These are phyloP conservation scores for Tulasnella calospora DNA, from an alignment of 768 basidiomycete species.

Conservation along the genomic window DNA sequence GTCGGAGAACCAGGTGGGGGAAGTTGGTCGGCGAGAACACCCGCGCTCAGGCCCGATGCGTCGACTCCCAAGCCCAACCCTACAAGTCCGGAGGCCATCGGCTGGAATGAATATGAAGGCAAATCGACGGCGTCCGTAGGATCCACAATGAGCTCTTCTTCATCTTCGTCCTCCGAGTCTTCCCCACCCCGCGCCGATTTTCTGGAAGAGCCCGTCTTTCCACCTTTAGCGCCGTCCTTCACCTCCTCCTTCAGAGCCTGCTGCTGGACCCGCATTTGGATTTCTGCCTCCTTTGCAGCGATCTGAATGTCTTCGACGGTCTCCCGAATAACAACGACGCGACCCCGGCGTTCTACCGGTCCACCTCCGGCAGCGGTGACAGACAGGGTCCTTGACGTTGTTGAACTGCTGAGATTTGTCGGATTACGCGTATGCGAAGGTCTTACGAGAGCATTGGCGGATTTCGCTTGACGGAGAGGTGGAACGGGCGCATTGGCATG, in stretches of 20 bases:
- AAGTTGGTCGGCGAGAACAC: constrained; percentile 26
- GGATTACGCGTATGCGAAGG: constrained; percentile 37
- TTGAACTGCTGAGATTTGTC: constrained; percentile 19
- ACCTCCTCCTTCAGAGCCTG: constrained; percentile 43
- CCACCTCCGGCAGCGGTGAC: constrained; percentile 5
- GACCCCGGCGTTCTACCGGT: constrained; percentile 43
- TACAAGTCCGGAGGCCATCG: constrained; percentile 25
- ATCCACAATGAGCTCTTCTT: constrained; percentile 53
- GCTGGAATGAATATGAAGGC: constrained; percentile 43
- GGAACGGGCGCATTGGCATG: constrained; percentile 37
- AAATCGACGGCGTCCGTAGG: constrained; percentile 80
- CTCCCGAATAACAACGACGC: constrained; percentile 80
- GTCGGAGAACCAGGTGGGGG: constrained; percentile 19
- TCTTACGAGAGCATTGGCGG: constrained; percentile 38
- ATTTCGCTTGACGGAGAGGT: constrained; percentile 47
- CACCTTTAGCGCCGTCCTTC: constrained; percentile 1
- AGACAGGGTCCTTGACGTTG: constrained; percentile 10
- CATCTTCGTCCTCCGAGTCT: constrained; percentile 8
- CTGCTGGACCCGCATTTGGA: constrained; percentile 59
- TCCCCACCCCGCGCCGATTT: constrained; percentile 1
- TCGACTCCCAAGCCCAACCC: constrained; percentile 22
- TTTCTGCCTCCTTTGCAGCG: constrained; percentile 72
- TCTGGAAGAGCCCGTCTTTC: not conserved
- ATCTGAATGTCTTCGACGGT: constrained; percentile 64
- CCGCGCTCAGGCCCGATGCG: constrained; percentile 24